A percentile compares a stretch with the other conserved stretches of the same genome.
phyloP scores from a whole-genome alignment of 768 basidiomycete species.

The Kwoniella dejecticola region DNA sequence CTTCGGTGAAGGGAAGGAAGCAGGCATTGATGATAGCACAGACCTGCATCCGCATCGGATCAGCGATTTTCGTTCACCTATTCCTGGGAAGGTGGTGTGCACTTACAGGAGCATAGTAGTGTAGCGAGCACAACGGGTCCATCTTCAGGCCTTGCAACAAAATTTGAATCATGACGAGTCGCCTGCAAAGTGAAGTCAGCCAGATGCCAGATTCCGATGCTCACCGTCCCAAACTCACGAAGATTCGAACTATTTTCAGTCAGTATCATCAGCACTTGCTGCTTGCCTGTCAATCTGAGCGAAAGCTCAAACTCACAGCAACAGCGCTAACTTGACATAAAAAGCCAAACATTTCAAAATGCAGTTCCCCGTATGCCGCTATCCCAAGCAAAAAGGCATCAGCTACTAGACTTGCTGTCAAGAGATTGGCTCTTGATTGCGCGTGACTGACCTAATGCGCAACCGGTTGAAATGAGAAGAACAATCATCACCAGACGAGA shows the following conservation, averaged over 20 bases:
- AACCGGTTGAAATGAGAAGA: conserved; percentile 81
- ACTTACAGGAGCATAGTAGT: conserved; percentile 85
- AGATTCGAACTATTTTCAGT: conserved; percentile 34
- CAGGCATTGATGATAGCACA: conserved; percentile 86
- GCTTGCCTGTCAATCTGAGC: neutral
- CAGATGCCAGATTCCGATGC: neutral
- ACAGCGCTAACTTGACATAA: conserved; percentile 84
- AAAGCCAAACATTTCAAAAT: conserved; percentile 85
- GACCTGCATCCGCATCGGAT: conserved; percentile 52
- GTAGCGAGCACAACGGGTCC: conserved; percentile 92
- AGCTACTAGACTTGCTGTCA: too few species aligned
- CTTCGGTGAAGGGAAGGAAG: conserved; percentile 89
- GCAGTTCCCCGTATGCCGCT: conserved; percentile 83
- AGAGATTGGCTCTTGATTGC: too few species aligned
- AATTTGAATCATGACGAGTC: conserved; percentile 94
- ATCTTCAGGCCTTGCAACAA: conserved; percentile 94
- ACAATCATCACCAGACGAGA: conserved; percentile 42
- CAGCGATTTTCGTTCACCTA: neutral
- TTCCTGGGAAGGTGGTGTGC: conserved; percentile 11
- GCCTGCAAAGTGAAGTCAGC: conserved; percentile 66
- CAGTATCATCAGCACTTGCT: conserved; percentile 7
- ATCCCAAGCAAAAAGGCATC: too few species aligned
- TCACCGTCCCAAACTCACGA: conserved; percentile 25
- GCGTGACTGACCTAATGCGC: conserved; percentile 45
- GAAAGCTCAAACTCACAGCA: conserved; percentile 61